phyloP scores from a whole-genome alignment of 352 stramenopile genomes.

The Globisporangium okanoganense region DNA sequence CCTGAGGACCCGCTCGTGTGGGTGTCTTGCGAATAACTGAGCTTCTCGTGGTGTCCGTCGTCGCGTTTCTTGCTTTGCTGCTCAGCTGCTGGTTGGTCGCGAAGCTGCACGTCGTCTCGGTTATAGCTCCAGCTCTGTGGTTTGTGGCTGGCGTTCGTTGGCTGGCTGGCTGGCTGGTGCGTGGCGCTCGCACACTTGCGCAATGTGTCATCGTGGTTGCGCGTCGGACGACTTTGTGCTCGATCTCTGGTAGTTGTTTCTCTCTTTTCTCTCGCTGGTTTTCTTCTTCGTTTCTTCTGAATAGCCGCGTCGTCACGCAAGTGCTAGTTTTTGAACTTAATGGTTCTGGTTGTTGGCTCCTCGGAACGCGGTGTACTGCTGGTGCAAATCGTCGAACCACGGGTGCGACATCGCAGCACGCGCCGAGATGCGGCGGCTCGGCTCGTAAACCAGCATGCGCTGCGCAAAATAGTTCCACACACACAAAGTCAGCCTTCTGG shows the following conservation, averaged over 20 bases:
- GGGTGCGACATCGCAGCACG: constrained; percentile 77
- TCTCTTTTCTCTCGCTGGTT: constrained; percentile 7
- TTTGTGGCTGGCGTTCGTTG: background rate
- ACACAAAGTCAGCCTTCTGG: background rate
- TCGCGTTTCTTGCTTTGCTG: background rate
- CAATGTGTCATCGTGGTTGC: background rate
- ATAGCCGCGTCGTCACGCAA: background rate
- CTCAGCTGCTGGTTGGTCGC: background rate
- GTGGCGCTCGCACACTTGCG: background rate
- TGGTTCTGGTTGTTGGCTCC: constrained; percentile 35
- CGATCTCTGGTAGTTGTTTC: background rate
- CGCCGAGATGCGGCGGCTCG: constrained; percentile 71
- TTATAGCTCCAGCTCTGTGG: no score
- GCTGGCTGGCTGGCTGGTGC: background rate
- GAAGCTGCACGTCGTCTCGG: background rate
- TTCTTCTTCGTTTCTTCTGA: background rate
- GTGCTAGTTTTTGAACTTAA: constrained; percentile 13
- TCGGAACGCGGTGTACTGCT: constrained; percentile 71
- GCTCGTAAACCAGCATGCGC: constrained; percentile 81
- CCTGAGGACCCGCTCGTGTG: background rate
- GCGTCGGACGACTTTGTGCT: background rate
- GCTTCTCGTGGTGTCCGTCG: background rate
- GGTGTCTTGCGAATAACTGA: background rate
- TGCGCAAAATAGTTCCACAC: constrained; percentile 23
- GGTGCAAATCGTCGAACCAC: constrained; percentile 81